Conservation (phyloP, 2,329 filamentous ascomycete species). For the Aspergillus ustus region DNA sequence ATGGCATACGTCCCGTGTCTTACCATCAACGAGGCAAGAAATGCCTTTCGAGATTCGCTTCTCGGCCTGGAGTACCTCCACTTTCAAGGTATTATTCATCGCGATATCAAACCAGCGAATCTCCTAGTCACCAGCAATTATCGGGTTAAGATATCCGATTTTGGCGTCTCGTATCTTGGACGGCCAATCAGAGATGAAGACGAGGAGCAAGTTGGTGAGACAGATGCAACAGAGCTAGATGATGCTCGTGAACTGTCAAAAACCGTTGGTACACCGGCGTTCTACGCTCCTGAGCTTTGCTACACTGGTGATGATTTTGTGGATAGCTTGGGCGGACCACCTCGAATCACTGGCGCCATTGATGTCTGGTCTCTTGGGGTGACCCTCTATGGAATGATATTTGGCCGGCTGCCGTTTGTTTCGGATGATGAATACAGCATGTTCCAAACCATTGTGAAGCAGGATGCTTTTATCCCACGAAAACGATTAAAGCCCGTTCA, state of each 20-base stretch:
- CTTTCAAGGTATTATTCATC: slow-evolving; percentile 82
- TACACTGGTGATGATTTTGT: slow-evolving; percentile 74
- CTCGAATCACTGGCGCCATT: slow-evolving; percentile 86
- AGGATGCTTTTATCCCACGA: slow-evolving; percentile 86
- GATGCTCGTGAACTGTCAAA: slow-evolving; percentile 96
- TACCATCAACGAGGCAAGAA: slow-evolving; percentile 79
- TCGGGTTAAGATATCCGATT: slow-evolving; percentile 96
- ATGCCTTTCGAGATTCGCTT: slow-evolving; percentile 89
- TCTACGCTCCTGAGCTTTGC: slow-evolving; percentile 96
- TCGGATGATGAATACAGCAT: slow-evolving; percentile 90
- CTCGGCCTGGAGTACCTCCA: slow-evolving; percentile 92
- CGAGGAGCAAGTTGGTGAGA: slow-evolving; percentile 76
- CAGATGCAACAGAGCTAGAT: slow-evolving; percentile 83
- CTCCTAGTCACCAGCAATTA: slow-evolving; percentile 83
- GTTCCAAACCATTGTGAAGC: slow-evolving; percentile 87
- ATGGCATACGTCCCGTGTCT: slow-evolving; percentile 93
- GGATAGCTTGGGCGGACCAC: slow-evolving; percentile 59
- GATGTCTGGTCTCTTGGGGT: slow-evolving; percentile 98
- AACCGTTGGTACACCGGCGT: slow-evolving; percentile 95
- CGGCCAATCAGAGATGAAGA: slow-evolving; percentile 83
- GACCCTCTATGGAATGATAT: slow-evolving; percentile 93
- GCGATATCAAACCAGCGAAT: slow-evolving; percentile 88
- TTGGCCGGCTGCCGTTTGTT: slow-evolving; percentile 89
- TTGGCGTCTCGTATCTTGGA: slow-evolving; percentile 96
- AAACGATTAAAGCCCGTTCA: slow-evolving; percentile 77